Conservation (phyloP, 192 early-diverging fungal genomes). For the Mortierella claussenii region DNA sequence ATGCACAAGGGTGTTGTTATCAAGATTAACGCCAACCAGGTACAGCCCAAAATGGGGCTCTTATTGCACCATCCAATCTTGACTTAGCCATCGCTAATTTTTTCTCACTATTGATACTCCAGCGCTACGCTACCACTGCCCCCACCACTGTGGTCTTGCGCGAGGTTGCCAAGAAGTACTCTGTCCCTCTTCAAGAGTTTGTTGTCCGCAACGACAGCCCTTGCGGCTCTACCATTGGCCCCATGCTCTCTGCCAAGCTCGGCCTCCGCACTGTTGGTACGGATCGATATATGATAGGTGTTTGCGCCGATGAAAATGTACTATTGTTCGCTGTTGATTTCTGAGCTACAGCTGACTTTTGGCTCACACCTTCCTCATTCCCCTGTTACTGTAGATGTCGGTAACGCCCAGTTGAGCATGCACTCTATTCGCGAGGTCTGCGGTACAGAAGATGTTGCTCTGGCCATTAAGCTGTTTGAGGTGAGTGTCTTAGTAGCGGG, state of each 20-base stretch:
- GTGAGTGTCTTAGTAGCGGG: constrained; percentile 18
- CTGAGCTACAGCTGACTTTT: no score
- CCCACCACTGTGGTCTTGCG: constrained; percentile 77
- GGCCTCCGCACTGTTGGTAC: constrained; percentile 93
- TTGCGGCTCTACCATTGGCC: constrained; percentile 98
- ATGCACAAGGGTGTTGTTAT: constrained; percentile 96
- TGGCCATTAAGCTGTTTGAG: constrained; percentile 88
- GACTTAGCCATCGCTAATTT: no score
- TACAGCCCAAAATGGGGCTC: constrained; percentile 18
- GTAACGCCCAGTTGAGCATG: constrained; percentile 96
- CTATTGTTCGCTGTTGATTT: no score
- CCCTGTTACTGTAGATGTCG: constrained; percentile 90
- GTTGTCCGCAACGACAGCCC: constrained; percentile 93
- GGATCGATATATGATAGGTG: no score
- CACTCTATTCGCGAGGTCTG: constrained; percentile 95
- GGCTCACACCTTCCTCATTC: no score
- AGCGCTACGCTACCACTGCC: constrained; percentile 82
- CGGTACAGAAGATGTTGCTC: constrained; percentile 87
- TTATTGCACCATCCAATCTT: no score
- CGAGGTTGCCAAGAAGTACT: constrained; percentile 79
- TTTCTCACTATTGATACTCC: no score
- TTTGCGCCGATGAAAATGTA: no score
- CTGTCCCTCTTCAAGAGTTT: constrained; percentile 90
- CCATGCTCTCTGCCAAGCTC: constrained; percentile 93
- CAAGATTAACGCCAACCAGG: constrained; percentile 97